phyloP scores from a whole-genome alignment of 345 rosid species.

The Eutrema heterophyllum region DNA sequence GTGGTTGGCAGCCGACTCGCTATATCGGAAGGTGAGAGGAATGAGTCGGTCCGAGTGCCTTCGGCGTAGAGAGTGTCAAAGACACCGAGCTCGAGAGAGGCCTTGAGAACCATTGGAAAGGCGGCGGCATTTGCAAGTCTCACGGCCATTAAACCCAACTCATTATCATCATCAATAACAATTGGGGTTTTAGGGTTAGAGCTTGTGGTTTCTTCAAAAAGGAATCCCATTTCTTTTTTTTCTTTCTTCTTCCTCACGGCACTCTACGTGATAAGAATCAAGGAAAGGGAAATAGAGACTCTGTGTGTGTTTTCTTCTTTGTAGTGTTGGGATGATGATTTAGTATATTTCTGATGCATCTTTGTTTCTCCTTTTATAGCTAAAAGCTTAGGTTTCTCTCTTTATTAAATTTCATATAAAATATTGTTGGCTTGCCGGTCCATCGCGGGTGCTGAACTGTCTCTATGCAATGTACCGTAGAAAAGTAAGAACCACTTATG shows the following conservation, averaged over 20 bases:
- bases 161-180: slow-evolving; percentile 23
- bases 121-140: slow-evolving; percentile 27
- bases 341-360: not conserved
- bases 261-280: not conserved
- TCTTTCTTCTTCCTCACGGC: not conserved
- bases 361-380: slow-evolving; percentile 15
- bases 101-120: slow-evolving; percentile 42
- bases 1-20: slow-evolving; percentile 32
- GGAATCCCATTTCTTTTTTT: not conserved
- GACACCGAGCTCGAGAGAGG: slow-evolving; percentile 40
- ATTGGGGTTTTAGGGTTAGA: not conserved
- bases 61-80: slow-evolving; percentile 33
- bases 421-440: slow-evolving; percentile 7
- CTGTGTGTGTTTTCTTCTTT: not conserved
- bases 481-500: slow-evolving; percentile 3
- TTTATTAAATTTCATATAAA: not conserved
- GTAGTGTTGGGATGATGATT: slow-evolving; percentile 7
- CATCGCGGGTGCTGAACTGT: slow-evolving; percentile 5
- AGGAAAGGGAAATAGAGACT: not conserved
- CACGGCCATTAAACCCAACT: slow-evolving; percentile 36
- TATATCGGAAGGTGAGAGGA: slow-evolving; percentile 39
- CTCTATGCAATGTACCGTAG: not conserved
- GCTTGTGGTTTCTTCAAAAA: slow-evolving; percentile 13
- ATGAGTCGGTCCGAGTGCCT: not conserved
- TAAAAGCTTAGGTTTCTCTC: not conserved